Percentiles rank a stretch among this genome's conserved stretches.
Evolutionary conservation across 2,329 filamentous ascomycete genomes (phyloP).

Genomic region (Colletotrichum shisoi): DNA sequence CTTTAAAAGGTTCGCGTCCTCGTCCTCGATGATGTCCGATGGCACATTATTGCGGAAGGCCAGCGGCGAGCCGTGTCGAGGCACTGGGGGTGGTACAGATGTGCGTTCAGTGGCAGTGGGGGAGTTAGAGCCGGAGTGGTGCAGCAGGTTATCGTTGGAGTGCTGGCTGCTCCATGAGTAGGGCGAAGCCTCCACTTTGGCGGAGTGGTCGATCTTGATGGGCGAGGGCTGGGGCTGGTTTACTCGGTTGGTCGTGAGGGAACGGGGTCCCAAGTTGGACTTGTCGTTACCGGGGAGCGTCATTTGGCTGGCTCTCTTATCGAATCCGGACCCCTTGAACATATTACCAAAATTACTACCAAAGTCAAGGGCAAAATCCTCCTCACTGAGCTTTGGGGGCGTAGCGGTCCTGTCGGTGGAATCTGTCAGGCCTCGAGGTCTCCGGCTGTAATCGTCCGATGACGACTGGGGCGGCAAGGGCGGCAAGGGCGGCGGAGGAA

Average conservation of each 20-base stretch:
- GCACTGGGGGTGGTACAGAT: conserved; percentile 49
- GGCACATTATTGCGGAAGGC: conserved; percentile 47
- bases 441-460: conserved; percentile 46
- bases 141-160: conserved; percentile 59
- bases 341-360: conserved; percentile 67
- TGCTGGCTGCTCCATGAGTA: conserved; percentile 62
- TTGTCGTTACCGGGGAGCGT: conserved; percentile 54
- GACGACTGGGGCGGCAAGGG: conserved; percentile 47
- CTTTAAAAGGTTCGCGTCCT: conserved; percentile 61
- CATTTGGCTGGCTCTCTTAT: conserved; percentile 62
- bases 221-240: conserved; percentile 56
- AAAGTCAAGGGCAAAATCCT: conserved; percentile 59
- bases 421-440: conserved; percentile 61
- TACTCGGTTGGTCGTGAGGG: conserved; percentile 57
- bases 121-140: conserved; percentile 47
- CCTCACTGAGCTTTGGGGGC: conserved; percentile 56
- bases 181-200: conserved; percentile 56
- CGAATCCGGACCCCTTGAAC: conserved; percentile 57
- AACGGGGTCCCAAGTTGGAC: conserved; percentile 49
- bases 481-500: conserved; percentile 51
- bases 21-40: conserved; percentile 57
- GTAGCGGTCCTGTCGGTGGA: conserved; percentile 64
- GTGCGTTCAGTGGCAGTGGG: conserved; percentile 49
- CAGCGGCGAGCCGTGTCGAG: conserved; percentile 50
- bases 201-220: conserved; percentile 56